Base-by-base conservation (phyloP, 306 rosid species). In the Alnus rubra region DNA sequence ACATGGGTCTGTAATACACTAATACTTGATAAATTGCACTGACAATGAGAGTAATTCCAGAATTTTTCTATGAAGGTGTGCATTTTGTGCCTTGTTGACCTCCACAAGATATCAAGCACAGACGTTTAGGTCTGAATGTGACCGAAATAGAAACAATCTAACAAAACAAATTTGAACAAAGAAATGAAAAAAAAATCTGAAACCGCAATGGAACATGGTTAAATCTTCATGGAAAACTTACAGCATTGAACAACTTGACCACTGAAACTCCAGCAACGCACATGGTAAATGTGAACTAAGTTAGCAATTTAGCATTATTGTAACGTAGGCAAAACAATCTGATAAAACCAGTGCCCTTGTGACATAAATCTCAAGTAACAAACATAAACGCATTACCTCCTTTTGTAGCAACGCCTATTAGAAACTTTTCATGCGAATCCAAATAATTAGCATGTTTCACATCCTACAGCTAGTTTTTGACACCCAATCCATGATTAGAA, bases 171-270 rank as follows among this genome's bases (percentile, higher is more conserved):
- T n/a, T n/a, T n/a, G n/a, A n/a, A n/a, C n/a, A n/a, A n/a, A n/a
- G n/a, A n/a, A n/a, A n/a, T n/a, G n/a, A 74, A 65, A 5, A 7
- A 7, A 15, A 64, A 35, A 53, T 2, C 44, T 39, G 72, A 81
- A 51, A 45, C 30, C 14, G 64, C 68, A 71, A 69, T 18, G 58
- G 47, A 77, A 11, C 49, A 60, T 33, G 75, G 56, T 44, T 56
- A 49, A 31, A 79, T 37, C 16, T 33, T 47, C 71, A 58, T 59
- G 23, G 9, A 80, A 84, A 83, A 87, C 98, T 96, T 86, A 96
- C 99, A 80, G 99, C 99, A 35, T 93, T 96, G 79, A 96, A 96
- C 89, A 96, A 69, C 91, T 92, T 96, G 87, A 96, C 99, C 83
- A 90, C 99, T 93, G 89, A 72, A 82, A 74, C 69, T 81, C 90